Evolutionary conservation across 805 yeast species (phyloP), one percentile per base, ranked within the genome.

Genomic region (Candida caryicola): DNA sequence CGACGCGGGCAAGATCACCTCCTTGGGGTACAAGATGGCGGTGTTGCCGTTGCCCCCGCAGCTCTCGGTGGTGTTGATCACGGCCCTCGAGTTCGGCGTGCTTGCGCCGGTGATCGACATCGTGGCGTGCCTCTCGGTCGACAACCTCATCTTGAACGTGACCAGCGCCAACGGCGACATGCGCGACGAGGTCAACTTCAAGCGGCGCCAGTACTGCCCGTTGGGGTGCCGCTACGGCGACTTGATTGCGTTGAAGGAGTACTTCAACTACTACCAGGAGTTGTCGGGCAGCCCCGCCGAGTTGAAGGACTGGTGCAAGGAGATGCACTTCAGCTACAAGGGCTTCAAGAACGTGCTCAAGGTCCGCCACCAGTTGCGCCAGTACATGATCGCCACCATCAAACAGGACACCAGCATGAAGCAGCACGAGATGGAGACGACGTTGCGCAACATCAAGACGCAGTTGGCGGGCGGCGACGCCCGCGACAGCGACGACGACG

Each of bases 11-110:
- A 66, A 74, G 18, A 80, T 93, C 45, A 91, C 98, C 0, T 62
- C 70, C 2, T 62, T 86, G 25, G 99, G 99, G n/a, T 67, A 73
- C 34, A 76, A 85, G 50, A 88, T 93, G 91, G 88, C 95, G 0
- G 74, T 87, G 12, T 67, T 93, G 44, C 99, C 99, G 0, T 73
- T 93, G 19, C 84, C 89, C n/a, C 98, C 99, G 0, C 93, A 86
- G 52, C 69, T 93, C 32, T 84, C 95, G 4, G 88, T 89, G 1
- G 96, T 91, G 6, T 67, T 93, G 38, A 67, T 93, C 23, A 71
- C 76, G 17, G 95, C 96, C 0, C 63, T 73, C 42, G 79, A 77
- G 31, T 70, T 65, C 15, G 71, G 73, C 1, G 79, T 84, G 33
- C 61, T 88, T 4, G 63, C 64, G 2, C 77, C 82, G 1, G 95